Evolutionary conservation across 1,284 basidiomycete genomes (phyloP), one percentile per base, ranked within the genome.

Genomic region (Sanghuangporus sanghuang): DNA sequence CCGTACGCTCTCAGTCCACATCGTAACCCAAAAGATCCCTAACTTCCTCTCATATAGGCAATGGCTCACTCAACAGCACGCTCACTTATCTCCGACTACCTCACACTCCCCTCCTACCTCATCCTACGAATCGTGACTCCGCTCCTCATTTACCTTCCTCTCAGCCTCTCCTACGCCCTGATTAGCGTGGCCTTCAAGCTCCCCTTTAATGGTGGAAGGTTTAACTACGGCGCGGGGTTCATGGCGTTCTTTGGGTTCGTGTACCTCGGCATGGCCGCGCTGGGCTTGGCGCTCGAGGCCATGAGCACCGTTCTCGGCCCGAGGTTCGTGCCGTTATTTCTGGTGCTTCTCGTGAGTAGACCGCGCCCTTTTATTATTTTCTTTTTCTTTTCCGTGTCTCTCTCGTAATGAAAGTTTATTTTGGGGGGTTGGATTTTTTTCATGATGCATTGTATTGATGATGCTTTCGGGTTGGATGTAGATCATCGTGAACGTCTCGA

Each of bases 401-500:
- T 44, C n/a, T 44, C 3, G 18, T 44, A 3, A 14, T 4, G 12
- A 44, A 5, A 44, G 3, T 44, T 3, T n/a, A 18, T 1, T 55
- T 16, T 35, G 36, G 14, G 38, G n/a, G n/a, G n/a, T n/a, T 74
- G 48, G 42, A 44, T 44, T 18, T 44, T 12, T 12, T 14, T 44
- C n/a, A 2, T n/a, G n/a, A 5, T 12, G 5, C n/a, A 67, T 71
- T 72, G 50, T n/a, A 70, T 70, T 0, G 60, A 72, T 21, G 32
- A 55, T 64, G 14, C 50, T n/a, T 6, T 18, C n/a, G 11, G 21
- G 5, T 32, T 32, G 27, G 5, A 32, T 32, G 16, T 48, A 74
- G 69, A 81, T 82, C 62, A 76, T 83, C 55, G 71, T 69, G 66
- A 81, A 81, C 64, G 77, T 82, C 52, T 76, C 78, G 1, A 76